A percentile compares a stretch with the other conserved stretches of the same genome.
Conservation (phyloP, 768 basidiomycete species). For the Tylopilus vinaceipallidus region DNA sequence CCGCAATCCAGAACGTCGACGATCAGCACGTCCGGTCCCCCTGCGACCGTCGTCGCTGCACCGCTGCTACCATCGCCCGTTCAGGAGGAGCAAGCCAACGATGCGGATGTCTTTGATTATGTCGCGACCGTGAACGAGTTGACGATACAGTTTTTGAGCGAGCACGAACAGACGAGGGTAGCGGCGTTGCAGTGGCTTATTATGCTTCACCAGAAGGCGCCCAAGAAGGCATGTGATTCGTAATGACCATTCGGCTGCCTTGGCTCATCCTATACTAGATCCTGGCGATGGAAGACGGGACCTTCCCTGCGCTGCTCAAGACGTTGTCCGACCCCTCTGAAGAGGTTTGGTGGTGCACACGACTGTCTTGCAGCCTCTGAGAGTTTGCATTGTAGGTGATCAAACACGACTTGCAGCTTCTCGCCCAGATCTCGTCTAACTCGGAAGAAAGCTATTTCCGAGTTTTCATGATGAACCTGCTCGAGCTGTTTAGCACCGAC, state of each 20-base stretch:
- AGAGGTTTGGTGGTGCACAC: conserved; percentile 51
- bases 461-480: conserved; percentile 90
- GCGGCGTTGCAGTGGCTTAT: conserved; percentile 97
- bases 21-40: conserved; percentile 38
- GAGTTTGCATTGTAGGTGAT: conserved; percentile 62
- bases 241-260: not conserved
- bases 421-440: conserved; percentile 95
- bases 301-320: conserved; percentile 93
- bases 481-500: conserved; percentile 95
- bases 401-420: conserved; percentile 91
- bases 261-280: conserved; percentile 51
- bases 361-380: not conserved
- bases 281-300: conserved; percentile 93
- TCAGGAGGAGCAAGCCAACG: conserved; percentile 44
- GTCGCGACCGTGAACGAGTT: conserved; percentile 89
- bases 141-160: conserved; percentile 91
- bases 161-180: conserved; percentile 94
- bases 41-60: conserved; percentile 31
- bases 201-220: conserved; percentile 98
- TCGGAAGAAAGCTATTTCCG: conserved; percentile 97
- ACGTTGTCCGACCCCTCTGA: conserved; percentile 95
- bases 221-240: conserved; percentile 68
- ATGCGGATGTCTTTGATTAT: conserved; percentile 83
- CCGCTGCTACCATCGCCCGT: conserved; percentile 30
- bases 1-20: conserved; percentile 63